Conservation (phyloP, 1,284 basidiomycete genomes). For the Melanopsichium pennsylvanicum region DNA sequence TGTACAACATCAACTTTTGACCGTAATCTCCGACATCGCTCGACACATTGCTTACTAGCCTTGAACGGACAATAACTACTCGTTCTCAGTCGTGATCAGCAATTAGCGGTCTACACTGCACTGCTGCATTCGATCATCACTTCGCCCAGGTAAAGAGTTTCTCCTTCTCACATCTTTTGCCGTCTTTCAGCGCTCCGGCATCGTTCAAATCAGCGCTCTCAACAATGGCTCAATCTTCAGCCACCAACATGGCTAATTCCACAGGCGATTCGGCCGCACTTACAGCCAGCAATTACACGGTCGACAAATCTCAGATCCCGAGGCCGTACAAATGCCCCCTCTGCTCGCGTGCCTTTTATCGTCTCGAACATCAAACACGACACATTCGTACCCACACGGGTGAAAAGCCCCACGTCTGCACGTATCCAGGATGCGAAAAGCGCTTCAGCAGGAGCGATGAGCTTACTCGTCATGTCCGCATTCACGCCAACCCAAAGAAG, state of each 20-base stretch:
- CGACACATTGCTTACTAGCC: no score
- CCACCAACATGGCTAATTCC: slow-evolving; percentile 30
- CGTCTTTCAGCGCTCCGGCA: slow-evolving; percentile 30
- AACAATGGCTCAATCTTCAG: slow-evolving; percentile 35
- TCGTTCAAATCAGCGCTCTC: slow-evolving; percentile 10
- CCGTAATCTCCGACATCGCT: no score
- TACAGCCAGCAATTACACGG: slow-evolving; percentile 46
- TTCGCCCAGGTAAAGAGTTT: no score
- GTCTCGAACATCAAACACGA: slow-evolving; percentile 76
- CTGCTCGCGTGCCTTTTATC: slow-evolving; percentile 64
- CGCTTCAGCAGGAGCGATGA: slow-evolving; percentile 97
- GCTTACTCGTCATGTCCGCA: slow-evolving; percentile 91
- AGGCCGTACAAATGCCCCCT: slow-evolving; percentile 65
- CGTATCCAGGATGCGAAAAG: slow-evolving; percentile 93
- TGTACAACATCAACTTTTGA: no score
- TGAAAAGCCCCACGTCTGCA: slow-evolving; percentile 95
- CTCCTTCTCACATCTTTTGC: neutral
- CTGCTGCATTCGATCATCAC: no score
- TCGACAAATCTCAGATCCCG: slow-evolving; percentile 65
- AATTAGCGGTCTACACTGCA: no score
- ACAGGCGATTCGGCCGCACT: slow-evolving; percentile 24
- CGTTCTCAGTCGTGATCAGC: no score
- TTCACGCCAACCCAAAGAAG: slow-evolving; percentile 73
- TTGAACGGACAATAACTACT: no score
- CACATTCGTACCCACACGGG: slow-evolving; percentile 98